These are phyloP conservation scores for Monosporascus sp. DNA, from an alignment of 2,329 filamentous ascomycete genomes.

Conservation along the genomic window DNA sequence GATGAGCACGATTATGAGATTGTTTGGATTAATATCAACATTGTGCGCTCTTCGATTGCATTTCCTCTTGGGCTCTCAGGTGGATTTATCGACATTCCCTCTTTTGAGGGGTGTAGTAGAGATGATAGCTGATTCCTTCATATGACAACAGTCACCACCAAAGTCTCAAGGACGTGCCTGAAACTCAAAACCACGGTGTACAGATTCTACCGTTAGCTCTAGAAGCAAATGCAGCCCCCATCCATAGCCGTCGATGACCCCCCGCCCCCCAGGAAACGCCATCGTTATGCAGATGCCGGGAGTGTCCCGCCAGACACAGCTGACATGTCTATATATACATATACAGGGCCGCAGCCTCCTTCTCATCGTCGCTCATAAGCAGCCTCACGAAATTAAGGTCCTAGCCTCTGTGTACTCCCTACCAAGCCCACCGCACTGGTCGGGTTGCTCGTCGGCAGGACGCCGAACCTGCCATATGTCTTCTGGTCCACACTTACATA, in stretches of 20 bases:
- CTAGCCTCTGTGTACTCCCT: slow-evolving; percentile 61
- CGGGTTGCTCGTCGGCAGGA: slow-evolving; percentile 59
- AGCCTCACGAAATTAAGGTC: slow-evolving; percentile 43
- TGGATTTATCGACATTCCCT: no score
- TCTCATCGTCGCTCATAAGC: slow-evolving; percentile 20
- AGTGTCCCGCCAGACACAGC: not conserved
- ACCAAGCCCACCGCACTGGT: slow-evolving; percentile 53
- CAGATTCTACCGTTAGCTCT: no score
- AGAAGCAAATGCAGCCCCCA: not conserved
- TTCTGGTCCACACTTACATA: slow-evolving; percentile 95
- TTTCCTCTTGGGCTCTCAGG: no score
- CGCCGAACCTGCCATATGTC: slow-evolving; percentile 87
- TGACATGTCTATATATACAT: not conserved
- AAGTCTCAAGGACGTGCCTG: no score
- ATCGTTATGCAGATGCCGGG: slow-evolving; percentile 2
- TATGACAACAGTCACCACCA: no score
- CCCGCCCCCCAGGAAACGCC: slow-evolving; percentile 2
- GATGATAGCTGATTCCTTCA: no score
- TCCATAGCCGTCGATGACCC: not conserved
- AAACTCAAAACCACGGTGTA: no score
- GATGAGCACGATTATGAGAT: no score
- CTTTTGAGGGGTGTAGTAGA: no score
- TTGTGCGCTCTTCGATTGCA: no score
- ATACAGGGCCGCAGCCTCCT: not conserved
- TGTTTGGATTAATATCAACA: no score